Percentiles rank a stretch among this genome's conserved stretches.
phyloP scores from a whole-genome alignment of 768 basidiomycete species.

The Sporobolomyces phaffii region DNA sequence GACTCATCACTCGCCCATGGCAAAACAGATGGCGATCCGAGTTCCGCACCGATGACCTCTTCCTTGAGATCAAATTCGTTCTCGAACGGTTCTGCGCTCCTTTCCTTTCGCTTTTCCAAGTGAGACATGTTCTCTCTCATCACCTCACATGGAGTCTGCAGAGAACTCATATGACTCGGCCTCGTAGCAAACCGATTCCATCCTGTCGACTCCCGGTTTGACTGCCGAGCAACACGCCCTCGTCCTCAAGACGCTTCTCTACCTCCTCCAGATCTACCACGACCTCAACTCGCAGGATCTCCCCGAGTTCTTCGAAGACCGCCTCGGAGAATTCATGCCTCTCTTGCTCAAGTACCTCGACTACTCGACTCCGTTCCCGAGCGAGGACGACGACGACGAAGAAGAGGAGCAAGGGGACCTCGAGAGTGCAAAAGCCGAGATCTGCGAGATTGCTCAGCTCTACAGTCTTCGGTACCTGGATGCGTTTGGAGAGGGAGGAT shows the following conservation, averaged over 20 bases:
- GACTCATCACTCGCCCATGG: neutral
- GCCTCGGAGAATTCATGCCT: constrained; percentile 73
- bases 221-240: constrained; percentile 46
- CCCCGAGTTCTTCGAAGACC: constrained; percentile 87
- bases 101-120: constrained; percentile 74
- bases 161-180: neutral
- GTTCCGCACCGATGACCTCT: constrained; percentile 78
- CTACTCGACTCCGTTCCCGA: constrained; percentile 68
- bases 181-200: constrained; percentile 48
- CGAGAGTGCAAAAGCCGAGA: constrained; percentile 79
- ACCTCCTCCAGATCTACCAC: constrained; percentile 80
- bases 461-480: constrained; percentile 48
- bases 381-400: constrained; percentile 53
- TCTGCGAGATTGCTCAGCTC: constrained; percentile 87
- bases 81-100: constrained; percentile 73
- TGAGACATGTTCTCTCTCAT: constrained; percentile 46
- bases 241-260: constrained; percentile 67
- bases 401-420: constrained; percentile 76
- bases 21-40: constrained; percentile 82
- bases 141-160: no score
- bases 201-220: constrained; percentile 45
- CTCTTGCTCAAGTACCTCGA: constrained; percentile 73
- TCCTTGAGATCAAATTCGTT: constrained; percentile 84
- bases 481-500: constrained; percentile 46
- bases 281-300: constrained; percentile 94